These are phyloP conservation scores for Melastoma malabathricum DNA, from an alignment of 345 rosid species.

Conservation along the genomic window DNA sequence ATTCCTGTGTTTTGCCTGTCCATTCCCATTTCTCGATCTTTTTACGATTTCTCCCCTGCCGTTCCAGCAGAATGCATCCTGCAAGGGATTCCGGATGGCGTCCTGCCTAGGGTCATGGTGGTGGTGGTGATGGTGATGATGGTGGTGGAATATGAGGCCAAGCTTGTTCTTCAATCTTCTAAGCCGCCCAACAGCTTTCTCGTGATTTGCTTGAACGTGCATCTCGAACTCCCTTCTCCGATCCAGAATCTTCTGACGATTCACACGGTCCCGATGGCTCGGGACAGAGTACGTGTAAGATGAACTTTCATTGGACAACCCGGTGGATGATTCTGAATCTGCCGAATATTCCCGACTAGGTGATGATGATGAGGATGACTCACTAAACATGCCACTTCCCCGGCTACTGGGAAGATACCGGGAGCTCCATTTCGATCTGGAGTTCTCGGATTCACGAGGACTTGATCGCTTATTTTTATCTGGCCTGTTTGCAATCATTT, in stretches of 20 bases:
- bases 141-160: conserved; percentile 54
- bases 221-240: conserved; percentile 3
- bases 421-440: background rate
- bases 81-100: conserved; percentile 30
- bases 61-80: conserved; percentile 11
- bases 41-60: conserved; percentile 9
- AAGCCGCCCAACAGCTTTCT: conserved; percentile 23
- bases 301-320: conserved; percentile 5
- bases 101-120: conserved; percentile 4
- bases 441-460: conserved; percentile 12
- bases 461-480: conserved; percentile 7
- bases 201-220: conserved; percentile 3
- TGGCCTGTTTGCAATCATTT: conserved; percentile 7
- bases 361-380: no score
- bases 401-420: background rate
- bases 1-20: conserved; percentile 6
- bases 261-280: background rate
- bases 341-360: background rate
- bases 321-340: background rate
- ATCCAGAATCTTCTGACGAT: background rate
- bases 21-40: conserved; percentile 10
- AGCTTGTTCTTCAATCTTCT: conserved; percentile 47
- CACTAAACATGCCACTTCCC: no score
- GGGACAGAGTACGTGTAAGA: conserved; percentile 8
- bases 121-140: conserved; percentile 48